Evolutionary conservation across 768 basidiomycete species (phyloP).

Genomic region (Naganishia kalamii): DNA sequence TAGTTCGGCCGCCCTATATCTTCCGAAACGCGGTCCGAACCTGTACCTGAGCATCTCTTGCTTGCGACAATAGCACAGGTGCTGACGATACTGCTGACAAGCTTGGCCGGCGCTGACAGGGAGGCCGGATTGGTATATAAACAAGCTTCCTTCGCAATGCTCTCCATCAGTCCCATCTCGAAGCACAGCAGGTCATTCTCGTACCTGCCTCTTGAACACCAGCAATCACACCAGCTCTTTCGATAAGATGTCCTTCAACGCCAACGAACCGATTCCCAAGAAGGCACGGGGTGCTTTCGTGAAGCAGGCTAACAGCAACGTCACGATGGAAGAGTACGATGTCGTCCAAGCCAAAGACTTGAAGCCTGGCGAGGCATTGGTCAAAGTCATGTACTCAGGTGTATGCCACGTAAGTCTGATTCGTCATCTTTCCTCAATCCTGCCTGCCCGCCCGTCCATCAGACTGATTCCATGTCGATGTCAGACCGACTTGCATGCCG

Average conservation of each 20-base stretch:
- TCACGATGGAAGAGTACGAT: conserved; percentile 31
- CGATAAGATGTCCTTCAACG: not conserved
- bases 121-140: too few species aligned
- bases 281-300: conserved; percentile 10
- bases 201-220: not conserved
- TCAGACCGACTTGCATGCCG: conserved; percentile 14
- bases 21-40: too few species aligned
- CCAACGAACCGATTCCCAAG: conserved; percentile 2
- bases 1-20: too few species aligned
- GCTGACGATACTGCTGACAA: too few species aligned
- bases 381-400: conserved; percentile 69
- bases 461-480: not conserved
- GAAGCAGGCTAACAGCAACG: conserved; percentile 1
- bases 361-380: conserved; percentile 49
- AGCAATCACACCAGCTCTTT: too few species aligned
- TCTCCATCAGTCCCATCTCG: too few species aligned
- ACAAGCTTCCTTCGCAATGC: too few species aligned
- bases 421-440: not conserved
- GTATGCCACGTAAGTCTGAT: conserved; percentile 59
- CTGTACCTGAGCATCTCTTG: too few species aligned
- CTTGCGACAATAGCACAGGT: too few species aligned
- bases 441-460: not conserved
- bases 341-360: conserved; percentile 38
- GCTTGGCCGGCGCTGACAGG: too few species aligned
- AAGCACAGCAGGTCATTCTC: too few species aligned